These are phyloP conservation scores for Abelmoschus esculentus DNA, from an alignment of 345 rosid species.

Conservation along the genomic window DNA sequence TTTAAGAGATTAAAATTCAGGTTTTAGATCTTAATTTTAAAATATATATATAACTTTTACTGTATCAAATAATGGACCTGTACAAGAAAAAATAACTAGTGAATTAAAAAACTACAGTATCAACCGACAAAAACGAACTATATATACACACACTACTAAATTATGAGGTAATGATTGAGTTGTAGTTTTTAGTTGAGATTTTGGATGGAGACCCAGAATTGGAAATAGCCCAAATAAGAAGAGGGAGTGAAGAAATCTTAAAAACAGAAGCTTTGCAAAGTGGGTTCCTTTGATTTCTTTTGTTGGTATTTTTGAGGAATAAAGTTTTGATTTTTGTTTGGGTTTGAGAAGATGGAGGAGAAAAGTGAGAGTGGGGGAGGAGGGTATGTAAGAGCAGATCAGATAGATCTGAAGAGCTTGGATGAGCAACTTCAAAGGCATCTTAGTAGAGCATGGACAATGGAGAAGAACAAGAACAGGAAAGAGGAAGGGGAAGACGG, in stretches of 20 bases:
- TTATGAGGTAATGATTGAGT: background rate
- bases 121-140: background rate
- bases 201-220: background rate
- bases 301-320: background rate
- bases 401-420: constrained; percentile 87
- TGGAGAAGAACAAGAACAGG: constrained; percentile 64
- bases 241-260: background rate
- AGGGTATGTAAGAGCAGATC: constrained; percentile 88
- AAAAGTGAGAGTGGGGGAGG: constrained; percentile 54
- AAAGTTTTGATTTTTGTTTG: background rate
- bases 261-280: background rate
- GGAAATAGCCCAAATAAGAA: background rate
- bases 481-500: constrained; percentile 29
- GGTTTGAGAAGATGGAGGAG: constrained; percentile 35
- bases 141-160: background rate
- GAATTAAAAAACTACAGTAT: background rate
- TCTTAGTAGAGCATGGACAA: constrained; percentile 65
- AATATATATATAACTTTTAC: too few relatives aligned
- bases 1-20: too few relatives aligned
- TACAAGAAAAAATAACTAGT: background rate
- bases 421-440: constrained; percentile 95
- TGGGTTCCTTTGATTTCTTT: background rate
- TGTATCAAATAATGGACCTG: background rate
- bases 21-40: too few relatives aligned
- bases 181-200: background rate